Evolutionary conservation across 1,284 basidiomycete genomes (phyloP).

Genomic region (Sanghuangporus weigelae): DNA sequence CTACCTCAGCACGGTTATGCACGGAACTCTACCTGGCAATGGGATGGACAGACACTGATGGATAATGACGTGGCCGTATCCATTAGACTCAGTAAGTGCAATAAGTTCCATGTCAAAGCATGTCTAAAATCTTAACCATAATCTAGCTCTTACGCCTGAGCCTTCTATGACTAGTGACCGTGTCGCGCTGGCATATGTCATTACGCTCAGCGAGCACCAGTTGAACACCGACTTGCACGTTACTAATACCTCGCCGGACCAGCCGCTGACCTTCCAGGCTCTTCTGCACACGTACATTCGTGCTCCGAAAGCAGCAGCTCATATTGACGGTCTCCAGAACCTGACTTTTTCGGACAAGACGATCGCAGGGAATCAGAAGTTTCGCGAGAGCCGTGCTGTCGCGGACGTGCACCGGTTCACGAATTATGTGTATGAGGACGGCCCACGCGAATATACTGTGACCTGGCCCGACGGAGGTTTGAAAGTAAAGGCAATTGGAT

Average conservation of each 20-base stretch:
- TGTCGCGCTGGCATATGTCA: constrained; percentile 68
- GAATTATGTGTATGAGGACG: constrained; percentile 72
- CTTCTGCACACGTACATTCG: constrained; percentile 83
- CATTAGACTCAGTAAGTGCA: constrained; percentile 60
- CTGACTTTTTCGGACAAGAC: constrained; percentile 76
- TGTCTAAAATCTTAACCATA: constrained; percentile 1
- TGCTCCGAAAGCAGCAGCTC: constrained; percentile 55
- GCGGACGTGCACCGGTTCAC: constrained; percentile 65
- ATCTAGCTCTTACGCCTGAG: constrained; percentile 56
- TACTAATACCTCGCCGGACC: constrained; percentile 54
- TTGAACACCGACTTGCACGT: constrained; percentile 78
- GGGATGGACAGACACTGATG: constrained; percentile 51
- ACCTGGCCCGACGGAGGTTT: constrained; percentile 55
- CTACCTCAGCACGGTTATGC: constrained; percentile 85
- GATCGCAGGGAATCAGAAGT: constrained; percentile 43
- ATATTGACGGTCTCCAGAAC: constrained; percentile 55
- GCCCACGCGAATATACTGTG: constrained; percentile 49
- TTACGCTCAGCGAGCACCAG: constrained; percentile 71
- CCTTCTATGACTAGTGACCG: constrained; percentile 54
- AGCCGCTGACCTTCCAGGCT: constrained; percentile 75
- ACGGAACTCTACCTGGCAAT: constrained; percentile 66
- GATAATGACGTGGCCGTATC: constrained; percentile 71
- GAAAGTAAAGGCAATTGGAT: constrained; percentile 51
- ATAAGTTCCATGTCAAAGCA: not conserved
- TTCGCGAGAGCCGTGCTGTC: constrained; percentile 52